Evolutionary conservation across 2,329 filamentous ascomycete species (phyloP).

Genomic region (Lachnellula subtilissima): DNA sequence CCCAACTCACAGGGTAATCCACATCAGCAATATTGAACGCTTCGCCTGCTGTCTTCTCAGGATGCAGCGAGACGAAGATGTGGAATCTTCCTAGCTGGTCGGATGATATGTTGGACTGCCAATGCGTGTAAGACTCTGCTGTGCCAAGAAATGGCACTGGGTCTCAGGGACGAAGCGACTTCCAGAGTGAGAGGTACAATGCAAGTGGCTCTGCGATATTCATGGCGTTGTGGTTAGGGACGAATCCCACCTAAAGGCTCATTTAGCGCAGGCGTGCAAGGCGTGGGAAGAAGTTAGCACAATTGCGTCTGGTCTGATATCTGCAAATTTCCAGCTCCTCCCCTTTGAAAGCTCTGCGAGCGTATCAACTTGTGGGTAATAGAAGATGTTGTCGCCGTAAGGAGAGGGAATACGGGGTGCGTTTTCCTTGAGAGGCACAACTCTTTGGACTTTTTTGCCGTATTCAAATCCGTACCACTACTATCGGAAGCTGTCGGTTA

Average conservation of each 20-base stretch:
- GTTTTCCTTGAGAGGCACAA: constrained; percentile 35
- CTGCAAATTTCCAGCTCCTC: constrained; percentile 39
- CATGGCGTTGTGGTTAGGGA: constrained; percentile 40
- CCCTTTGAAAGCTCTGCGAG: constrained; percentile 32
- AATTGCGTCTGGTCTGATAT: constrained; percentile 34
- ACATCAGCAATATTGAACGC: constrained; percentile 29
- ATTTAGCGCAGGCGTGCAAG: constrained; percentile 4
- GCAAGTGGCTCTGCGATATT: constrained; percentile 37
- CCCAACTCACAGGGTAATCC: constrained; percentile 14
- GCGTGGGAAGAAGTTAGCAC: background rate
- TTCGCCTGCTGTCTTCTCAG: constrained; percentile 15
- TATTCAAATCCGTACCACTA: constrained; percentile 28
- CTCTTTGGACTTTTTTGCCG: constrained; percentile 13
- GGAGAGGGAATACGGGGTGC: constrained; percentile 37
- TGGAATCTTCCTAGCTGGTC: constrained; percentile 20
- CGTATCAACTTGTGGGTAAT: constrained; percentile 40
- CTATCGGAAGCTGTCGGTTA: constrained; percentile 1
- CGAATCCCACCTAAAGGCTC: constrained; percentile 31
- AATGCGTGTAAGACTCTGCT: constrained; percentile 8
- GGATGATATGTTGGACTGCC: constrained; percentile 34
- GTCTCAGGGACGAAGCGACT: constrained; percentile 31
- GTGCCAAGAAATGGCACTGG: background rate
- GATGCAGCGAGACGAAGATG: constrained; percentile 24
- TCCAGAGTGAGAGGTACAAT: constrained; percentile 34
- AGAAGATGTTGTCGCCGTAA: constrained; percentile 39